phyloP scores from a whole-genome alignment of 2,329 filamentous ascomycete species.

The Talaromyces sp. region DNA sequence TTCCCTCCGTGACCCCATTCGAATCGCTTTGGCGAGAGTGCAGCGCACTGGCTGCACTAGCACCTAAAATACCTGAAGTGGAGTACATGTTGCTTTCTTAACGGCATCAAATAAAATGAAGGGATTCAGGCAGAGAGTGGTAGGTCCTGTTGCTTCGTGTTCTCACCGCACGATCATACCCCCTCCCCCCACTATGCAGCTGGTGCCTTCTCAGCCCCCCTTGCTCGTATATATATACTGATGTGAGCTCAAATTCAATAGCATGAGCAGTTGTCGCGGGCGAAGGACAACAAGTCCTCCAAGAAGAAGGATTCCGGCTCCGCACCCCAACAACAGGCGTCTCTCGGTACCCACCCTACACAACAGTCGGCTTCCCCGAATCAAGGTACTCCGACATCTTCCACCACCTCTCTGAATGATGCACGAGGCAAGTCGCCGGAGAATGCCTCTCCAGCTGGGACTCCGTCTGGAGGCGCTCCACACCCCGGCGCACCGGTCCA shows the following conservation, averaged over 20 bases:
- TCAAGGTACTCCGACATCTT: slow-evolving; percentile 80
- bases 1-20: slow-evolving; percentile 26
- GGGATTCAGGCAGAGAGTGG: slow-evolving; percentile 95
- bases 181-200: slow-evolving; percentile 24
- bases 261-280: slow-evolving; percentile 85
- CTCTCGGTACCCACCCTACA: slow-evolving; percentile 47
- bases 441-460: slow-evolving; percentile 36
- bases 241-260: slow-evolving; percentile 29
- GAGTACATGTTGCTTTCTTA: slow-evolving; percentile 41
- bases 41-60: slow-evolving; percentile 39
- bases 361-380: slow-evolving; percentile 64
- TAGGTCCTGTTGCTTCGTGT: slow-evolving; percentile 56
- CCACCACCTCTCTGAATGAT: slow-evolving; percentile 83
- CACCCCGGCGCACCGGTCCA: slow-evolving; percentile 36
- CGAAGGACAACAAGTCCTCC: slow-evolving; percentile 84
- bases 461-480: slow-evolving; percentile 31
- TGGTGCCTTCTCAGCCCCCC: slow-evolving; percentile 4
- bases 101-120: slow-evolving; percentile 77
- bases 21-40: slow-evolving; percentile 38
- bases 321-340: slow-evolving; percentile 71
- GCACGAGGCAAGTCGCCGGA: slow-evolving; percentile 73
- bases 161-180: slow-evolving; percentile 29
- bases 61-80: slow-evolving; percentile 28
- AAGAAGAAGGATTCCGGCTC: slow-evolving; percentile 65
- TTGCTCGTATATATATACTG: slow-evolving; percentile 10